Conservation (phyloP, 2,329 filamentous ascomycete species). For the Cercospora sojina region DNA sequence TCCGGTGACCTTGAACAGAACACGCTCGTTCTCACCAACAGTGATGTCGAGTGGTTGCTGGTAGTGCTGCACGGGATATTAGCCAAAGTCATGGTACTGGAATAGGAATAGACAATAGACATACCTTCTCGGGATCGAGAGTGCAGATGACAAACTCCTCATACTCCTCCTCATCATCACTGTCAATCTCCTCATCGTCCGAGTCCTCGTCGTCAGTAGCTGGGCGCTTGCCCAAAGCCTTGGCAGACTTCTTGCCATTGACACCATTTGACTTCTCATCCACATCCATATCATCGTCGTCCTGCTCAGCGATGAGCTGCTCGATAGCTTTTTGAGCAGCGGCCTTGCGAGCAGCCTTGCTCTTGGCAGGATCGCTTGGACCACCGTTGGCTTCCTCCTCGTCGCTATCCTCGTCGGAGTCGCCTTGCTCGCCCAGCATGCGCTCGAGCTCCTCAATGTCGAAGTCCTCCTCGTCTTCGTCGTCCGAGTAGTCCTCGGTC, state of each 20-base stretch:
- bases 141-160: conserved; percentile 96
- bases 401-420: conserved; percentile 56
- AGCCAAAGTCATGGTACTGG: conserved; percentile 26
- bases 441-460: conserved; percentile 53
- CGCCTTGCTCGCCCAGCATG: conserved; percentile 55
- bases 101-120: conserved; percentile 32
- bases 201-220: conserved; percentile 49
- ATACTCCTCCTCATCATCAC: conserved; percentile 65
- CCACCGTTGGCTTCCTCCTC: conserved; percentile 81
- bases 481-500: conserved; percentile 62
- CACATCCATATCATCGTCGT: conserved; percentile 70
- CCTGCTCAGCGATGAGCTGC: conserved; percentile 55
- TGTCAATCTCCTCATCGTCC: conserved; percentile 52
- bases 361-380: conserved; percentile 86
- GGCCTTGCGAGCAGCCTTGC: conserved; percentile 78
- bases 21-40: conserved; percentile 80
- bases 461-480: conserved; percentile 61
- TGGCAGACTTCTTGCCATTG: conserved; percentile 64
- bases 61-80: conserved; percentile 66
- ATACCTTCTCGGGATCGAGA: conserved; percentile 86
- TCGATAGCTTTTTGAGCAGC: conserved; percentile 76
- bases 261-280: conserved; percentile 60
- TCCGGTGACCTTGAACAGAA: conserved; percentile 89
- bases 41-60: conserved; percentile 95
- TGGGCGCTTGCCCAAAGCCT: conserved; percentile 69